A percentile compares a stretch with the other conserved stretches of the same genome.
These are phyloP conservation scores for Trichocladium uniseriatum DNA, from an alignment of 495 filamentous ascomycete species.

Conservation along the genomic window DNA sequence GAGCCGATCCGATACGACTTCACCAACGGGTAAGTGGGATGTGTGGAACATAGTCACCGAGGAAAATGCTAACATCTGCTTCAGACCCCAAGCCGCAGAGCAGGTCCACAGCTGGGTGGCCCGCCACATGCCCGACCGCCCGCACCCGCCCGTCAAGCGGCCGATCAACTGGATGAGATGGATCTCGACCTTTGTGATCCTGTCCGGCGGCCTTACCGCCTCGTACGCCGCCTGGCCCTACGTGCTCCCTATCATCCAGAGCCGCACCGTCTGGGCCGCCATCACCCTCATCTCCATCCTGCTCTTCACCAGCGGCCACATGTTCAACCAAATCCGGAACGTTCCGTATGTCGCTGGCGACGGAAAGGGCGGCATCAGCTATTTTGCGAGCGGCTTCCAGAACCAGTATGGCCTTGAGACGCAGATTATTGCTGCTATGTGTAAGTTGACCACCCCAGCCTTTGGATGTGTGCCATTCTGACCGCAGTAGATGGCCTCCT, in stretches of 20 bases:
- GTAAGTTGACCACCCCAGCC: constrained; percentile 49
- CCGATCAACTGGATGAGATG: constrained; percentile 81
- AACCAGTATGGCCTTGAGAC: constrained; percentile 95
- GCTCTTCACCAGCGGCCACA: constrained; percentile 91
- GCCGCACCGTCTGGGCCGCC: constrained; percentile 88
- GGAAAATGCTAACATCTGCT: not conserved
- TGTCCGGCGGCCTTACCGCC: constrained; percentile 58
- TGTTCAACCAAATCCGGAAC: constrained; percentile 98
- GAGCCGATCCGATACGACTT: constrained; percentile 83
- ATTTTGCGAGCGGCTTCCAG: constrained; percentile 89
- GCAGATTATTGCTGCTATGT: constrained; percentile 90
- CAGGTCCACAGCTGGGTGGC: constrained; percentile 68
- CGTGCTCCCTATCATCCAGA: constrained; percentile 76
- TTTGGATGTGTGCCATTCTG: not conserved
- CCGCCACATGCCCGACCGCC: constrained; percentile 64
- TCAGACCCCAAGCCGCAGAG: constrained; percentile 67
- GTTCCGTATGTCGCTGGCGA: constrained; percentile 91
- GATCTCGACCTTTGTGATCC: constrained; percentile 52
- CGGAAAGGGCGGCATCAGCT: constrained; percentile 75
- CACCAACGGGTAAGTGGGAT: constrained; percentile 55
- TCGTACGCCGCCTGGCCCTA: constrained; percentile 72
- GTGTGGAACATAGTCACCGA: too few species aligned
- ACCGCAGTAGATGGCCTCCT: constrained; percentile 68
- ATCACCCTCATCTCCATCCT: constrained; percentile 82
- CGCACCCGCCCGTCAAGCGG: constrained; percentile 65